Evolutionary conservation across 202 grass and related monocot species (phyloP), one percentile per base, ranked within the genome.

Genomic region (Musa balbisiana): DNA sequence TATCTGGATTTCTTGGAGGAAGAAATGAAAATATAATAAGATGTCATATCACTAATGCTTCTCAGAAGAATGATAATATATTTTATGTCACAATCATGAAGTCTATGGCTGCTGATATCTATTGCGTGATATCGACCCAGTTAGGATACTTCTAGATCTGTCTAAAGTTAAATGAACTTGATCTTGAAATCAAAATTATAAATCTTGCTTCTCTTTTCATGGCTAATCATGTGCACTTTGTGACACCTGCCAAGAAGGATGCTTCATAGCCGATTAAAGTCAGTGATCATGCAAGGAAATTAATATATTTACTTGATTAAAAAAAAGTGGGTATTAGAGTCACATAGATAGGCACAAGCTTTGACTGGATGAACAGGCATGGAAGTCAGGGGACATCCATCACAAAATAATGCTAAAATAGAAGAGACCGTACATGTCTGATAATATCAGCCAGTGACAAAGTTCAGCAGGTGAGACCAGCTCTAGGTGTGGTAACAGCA

Each of bases 401-500:
- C 11, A 58, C 2, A 52, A 2, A 51, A 52, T 9, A 21, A 55
- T 13, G 72, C 12, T 29, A 25, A 55, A 55, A 27, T 55, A 76
- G 12, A 74, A 66, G 62, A 56, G 33, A 20, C 76, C 80, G 14
- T 93, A 93, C 90, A 97, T 97, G 71, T 97, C 94, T 21, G 94
- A 90, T 73, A 97, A 69, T 83, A 93, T 88, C 74, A 93, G 49
- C 94, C 94, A 97, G 67, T 89, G 94, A 67, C 94, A 97, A 54
- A 97, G 81, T 79, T 97, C 90, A 53, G 88, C 84, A 71, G 88
- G 90, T 6, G 88, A 86, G 77, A 81, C 79, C 76, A 71, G 69
- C 79, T 85, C 90, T 20, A 97, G 81, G 73, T 91, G 80, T 64
- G 88, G 86, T 79, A 91, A 66, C 59, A 97, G 67, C 51, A 89